Percentiles rank a stretch among this genome's conserved stretches.
Evolutionary conservation across 768 basidiomycete species (phyloP).

Genomic region (Auriscalpium microsporum): DNA sequence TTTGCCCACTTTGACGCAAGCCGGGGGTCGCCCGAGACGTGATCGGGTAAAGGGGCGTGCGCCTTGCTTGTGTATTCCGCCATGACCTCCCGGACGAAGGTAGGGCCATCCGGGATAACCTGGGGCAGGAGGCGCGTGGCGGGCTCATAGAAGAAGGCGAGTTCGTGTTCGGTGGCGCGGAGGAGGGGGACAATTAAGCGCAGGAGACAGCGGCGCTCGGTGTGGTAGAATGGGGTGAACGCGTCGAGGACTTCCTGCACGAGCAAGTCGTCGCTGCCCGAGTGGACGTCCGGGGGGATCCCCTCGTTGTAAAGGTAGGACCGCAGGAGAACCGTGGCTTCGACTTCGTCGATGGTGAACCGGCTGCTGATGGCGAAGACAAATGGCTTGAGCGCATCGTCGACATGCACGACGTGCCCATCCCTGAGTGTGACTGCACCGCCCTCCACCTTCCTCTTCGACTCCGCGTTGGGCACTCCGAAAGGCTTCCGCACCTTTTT

Average conservation of each 20-base stretch:
- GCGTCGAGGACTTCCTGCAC: slow-evolving; percentile 55
- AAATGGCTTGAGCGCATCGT: slow-evolving; percentile 62
- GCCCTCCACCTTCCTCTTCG: slow-evolving; percentile 56
- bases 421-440: slow-evolving; percentile 64
- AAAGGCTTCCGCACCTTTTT: slow-evolving; percentile 55
- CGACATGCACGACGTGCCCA: slow-evolving; percentile 52
- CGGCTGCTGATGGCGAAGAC: slow-evolving; percentile 62
- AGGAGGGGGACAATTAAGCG: slow-evolving; percentile 70
- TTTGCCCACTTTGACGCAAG: slow-evolving; percentile 62
- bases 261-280: slow-evolving; percentile 36
- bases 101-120: slow-evolving; percentile 53
- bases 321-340: slow-evolving; percentile 65
- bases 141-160: slow-evolving; percentile 44
- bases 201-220: slow-evolving; percentile 65
- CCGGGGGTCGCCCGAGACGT: slow-evolving; percentile 41
- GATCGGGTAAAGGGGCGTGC: slow-evolving; percentile 37
- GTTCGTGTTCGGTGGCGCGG: slow-evolving; percentile 53
- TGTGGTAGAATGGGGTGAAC: slow-evolving; percentile 75
- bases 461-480: slow-evolving; percentile 58
- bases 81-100: slow-evolving; percentile 56
- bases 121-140: slow-evolving; percentile 47
- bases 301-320: slow-evolving; percentile 77
- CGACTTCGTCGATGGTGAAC: slow-evolving; percentile 73
- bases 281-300: slow-evolving; percentile 15
- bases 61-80: slow-evolving; percentile 52